Evolutionary conservation across 495 filamentous ascomycete genomes (phyloP).

Genomic region (Pseudevernia furfuracea): DNA sequence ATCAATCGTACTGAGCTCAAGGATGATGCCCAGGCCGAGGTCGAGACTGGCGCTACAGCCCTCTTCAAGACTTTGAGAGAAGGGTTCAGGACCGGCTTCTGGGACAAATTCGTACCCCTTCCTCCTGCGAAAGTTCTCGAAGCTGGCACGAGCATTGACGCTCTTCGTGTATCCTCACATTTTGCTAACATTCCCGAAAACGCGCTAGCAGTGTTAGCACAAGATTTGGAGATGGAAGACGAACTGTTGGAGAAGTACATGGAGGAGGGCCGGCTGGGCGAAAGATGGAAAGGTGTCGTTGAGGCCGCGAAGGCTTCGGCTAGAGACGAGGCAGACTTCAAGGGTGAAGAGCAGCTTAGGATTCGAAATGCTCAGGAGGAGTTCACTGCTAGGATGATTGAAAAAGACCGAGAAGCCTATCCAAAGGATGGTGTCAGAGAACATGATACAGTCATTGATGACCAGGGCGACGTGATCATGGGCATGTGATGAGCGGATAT

Average conservation of each 20-base stretch:
- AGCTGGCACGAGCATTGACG: conserved; percentile 23
- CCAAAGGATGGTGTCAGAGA: conserved; percentile 2
- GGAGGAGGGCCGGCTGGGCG: conserved; percentile 51
- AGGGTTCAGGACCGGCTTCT: conserved; percentile 35
- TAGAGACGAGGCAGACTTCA: conserved; percentile 19
- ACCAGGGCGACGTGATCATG: conserved; percentile 18
- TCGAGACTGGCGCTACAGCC: conserved; percentile 40
- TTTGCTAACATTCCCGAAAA: conserved; percentile 17
- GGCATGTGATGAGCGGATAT: conserved; percentile 10
- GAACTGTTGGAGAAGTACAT: conserved; percentile 43
- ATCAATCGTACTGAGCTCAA: conserved; percentile 50
- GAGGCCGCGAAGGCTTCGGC: conserved; percentile 30
- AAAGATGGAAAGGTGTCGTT: conserved; percentile 50
- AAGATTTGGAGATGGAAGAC: conserved; percentile 50
- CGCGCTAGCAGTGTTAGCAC: conserved; percentile 28
- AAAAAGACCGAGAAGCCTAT: conserved; percentile 13
- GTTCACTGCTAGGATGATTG: conserved; percentile 4
- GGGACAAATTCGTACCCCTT: conserved; percentile 15
- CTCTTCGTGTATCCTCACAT: conserved; percentile 22
- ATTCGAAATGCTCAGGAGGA: conserved; percentile 6
- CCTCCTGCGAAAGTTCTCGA: conserved; percentile 18
- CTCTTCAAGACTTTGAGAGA: conserved; percentile 45
- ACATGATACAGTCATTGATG: not conserved
- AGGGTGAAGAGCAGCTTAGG: conserved; percentile 17
- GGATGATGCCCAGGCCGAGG: conserved; percentile 40